A percentile compares a stretch with the other conserved stretches of the same genome.
These are phyloP conservation scores for Schizosaccharomyces osmophilus DNA, from an alignment of 805 yeast genomes.

Conservation along the genomic window DNA sequence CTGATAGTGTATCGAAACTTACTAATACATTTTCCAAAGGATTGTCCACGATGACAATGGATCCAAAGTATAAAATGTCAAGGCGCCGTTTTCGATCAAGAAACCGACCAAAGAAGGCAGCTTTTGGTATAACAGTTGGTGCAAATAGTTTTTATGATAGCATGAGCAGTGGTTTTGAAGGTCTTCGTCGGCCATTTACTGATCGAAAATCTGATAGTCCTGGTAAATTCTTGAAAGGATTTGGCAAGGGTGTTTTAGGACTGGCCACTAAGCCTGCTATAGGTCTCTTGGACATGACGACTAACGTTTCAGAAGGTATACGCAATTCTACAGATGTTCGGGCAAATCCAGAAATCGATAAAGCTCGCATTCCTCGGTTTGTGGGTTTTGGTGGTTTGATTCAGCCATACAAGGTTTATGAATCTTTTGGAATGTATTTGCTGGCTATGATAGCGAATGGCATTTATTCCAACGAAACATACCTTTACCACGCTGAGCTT, in stretches of 20 bases:
- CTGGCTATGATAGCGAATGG: not conserved
- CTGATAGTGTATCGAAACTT: slow-evolving; percentile 77
- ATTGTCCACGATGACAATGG: slow-evolving; percentile 70
- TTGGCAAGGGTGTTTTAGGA: slow-evolving; percentile 87
- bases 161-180: slow-evolving; percentile 64
- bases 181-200: slow-evolving; percentile 64
- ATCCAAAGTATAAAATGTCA: slow-evolving; percentile 55
- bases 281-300: slow-evolving; percentile 79
- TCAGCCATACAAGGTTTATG: slow-evolving; percentile 52
- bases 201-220: slow-evolving; percentile 78
- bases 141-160: slow-evolving; percentile 78
- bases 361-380: slow-evolving; percentile 61
- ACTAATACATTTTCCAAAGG: slow-evolving; percentile 92
- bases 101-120: slow-evolving; percentile 61
- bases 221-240: slow-evolving; percentile 72
- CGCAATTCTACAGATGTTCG: slow-evolving; percentile 76
- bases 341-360: slow-evolving; percentile 51
- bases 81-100: slow-evolving; percentile 52
- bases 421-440: slow-evolving; percentile 11
- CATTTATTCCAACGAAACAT: not conserved
- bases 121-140: slow-evolving; percentile 66
- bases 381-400: slow-evolving; percentile 47
- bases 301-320: slow-evolving; percentile 81
- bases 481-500: not conserved
- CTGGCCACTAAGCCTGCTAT: slow-evolving; percentile 91